A percentile compares a stretch with the other conserved stretches of the same genome.
These are phyloP conservation scores for Durusdinium trenchii DNA, from an alignment of 73 alveolate species.

Conservation along the genomic window DNA sequence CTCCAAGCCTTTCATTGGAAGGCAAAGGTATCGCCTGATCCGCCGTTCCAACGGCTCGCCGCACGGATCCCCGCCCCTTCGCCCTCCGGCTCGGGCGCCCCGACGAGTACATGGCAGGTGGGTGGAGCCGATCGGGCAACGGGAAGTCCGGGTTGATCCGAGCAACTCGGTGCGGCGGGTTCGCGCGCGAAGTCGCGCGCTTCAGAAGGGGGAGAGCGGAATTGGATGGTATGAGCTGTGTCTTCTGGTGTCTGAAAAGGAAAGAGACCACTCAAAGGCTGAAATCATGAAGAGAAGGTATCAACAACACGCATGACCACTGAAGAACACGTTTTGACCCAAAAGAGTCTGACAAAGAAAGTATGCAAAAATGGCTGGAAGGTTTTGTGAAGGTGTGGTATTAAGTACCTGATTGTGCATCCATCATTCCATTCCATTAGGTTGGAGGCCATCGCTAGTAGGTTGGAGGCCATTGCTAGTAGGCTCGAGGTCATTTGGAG, in stretches of 20 bases:
- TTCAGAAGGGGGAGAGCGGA: too few species aligned
- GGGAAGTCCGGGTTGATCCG: conserved; percentile 88
- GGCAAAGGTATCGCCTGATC: conserved; percentile 55
- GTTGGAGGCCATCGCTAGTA: too few species aligned
- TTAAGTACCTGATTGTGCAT: too few species aligned
- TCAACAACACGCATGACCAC: too few species aligned
- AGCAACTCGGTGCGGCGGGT: conserved; percentile 46
- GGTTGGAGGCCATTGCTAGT: too few species aligned
- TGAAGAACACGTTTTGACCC: too few species aligned
- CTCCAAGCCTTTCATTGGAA: conserved; percentile 70
- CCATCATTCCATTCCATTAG: too few species aligned
- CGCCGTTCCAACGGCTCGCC: not conserved
- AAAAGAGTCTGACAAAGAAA: too few species aligned
- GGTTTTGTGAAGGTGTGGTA: too few species aligned
- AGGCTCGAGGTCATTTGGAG: too few species aligned
- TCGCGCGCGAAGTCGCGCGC: too few species aligned
- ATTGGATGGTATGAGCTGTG: not conserved
- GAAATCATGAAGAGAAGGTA: not conserved
- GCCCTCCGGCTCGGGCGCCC: not conserved
- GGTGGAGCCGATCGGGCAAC: conserved; percentile 83
- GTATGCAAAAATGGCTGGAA: too few species aligned
- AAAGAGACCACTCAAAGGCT: not conserved
- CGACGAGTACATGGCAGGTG: conserved; percentile 35
- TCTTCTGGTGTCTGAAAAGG: not conserved
- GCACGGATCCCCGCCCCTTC: not conserved